These are phyloP conservation scores for Debaryomyces castellii DNA, from an alignment of 805 yeast genomes.

Conservation along the genomic window DNA sequence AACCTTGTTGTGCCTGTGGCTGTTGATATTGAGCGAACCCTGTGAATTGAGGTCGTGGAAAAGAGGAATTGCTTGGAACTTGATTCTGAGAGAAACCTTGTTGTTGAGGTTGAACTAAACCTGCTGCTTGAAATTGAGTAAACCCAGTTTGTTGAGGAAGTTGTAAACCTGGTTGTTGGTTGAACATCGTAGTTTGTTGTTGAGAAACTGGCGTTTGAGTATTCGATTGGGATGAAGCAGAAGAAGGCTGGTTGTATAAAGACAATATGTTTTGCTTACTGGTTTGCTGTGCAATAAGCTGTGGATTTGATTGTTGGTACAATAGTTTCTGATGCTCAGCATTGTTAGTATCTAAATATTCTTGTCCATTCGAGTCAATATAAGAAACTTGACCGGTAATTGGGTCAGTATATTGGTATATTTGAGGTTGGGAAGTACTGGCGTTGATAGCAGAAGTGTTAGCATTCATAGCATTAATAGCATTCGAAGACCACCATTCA, in stretches of 20 bases:
- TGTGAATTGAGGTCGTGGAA: constrained; percentile 3
- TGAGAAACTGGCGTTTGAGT: constrained; percentile 8
- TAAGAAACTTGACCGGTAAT: constrained; percentile 65
- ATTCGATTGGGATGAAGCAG: constrained; percentile 25
- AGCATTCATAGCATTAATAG: constrained; percentile 8
- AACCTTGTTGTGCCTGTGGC: constrained; percentile 15
- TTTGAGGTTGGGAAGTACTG: constrained; percentile 47
- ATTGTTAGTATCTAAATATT: constrained; percentile 49
- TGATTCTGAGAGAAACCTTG: not conserved
- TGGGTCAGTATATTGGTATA: constrained; percentile 71
- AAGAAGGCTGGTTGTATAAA: constrained; percentile 40
- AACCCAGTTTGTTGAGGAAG: constrained; percentile 9
- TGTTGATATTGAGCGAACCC: constrained; percentile 5
- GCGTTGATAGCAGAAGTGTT: constrained; percentile 10
- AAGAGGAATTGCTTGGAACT: not conserved
- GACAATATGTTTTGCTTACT: constrained; percentile 40
- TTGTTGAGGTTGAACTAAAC: constrained; percentile 6
- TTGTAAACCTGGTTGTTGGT: constrained; percentile 8
- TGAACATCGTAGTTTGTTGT: constrained; percentile 10
- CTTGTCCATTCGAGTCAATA: constrained; percentile 68
- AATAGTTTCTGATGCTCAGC: constrained; percentile 45
- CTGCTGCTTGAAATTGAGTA: constrained; percentile 4
- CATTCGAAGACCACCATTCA: constrained; percentile 35
- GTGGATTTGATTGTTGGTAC: constrained; percentile 34
- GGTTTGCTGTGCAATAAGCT: constrained; percentile 33